Evolutionary conservation across 192 early-diverging fungal genomes (phyloP), one percentile per base, ranked within the genome.

Genomic region (Gryganskiella cystojenkinii): DNA sequence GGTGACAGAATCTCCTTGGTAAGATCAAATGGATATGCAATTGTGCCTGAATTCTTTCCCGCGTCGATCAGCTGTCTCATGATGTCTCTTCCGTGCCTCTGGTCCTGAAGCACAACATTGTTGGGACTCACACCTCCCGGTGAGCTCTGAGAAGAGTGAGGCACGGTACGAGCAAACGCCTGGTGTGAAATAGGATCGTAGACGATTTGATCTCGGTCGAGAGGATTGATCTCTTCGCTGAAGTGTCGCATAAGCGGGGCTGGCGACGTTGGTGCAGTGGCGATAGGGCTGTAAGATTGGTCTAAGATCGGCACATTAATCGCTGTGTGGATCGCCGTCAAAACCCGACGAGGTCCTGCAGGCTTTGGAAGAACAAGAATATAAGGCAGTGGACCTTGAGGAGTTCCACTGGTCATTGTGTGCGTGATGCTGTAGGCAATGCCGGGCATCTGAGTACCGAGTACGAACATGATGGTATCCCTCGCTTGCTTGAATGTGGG

Each of bases 291-390:
- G 50, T 85, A 85, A 17, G 82, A 70, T 6, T 84, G 84, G 49
- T 88, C 82, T 2, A 87, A 71, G 3, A 88, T 70, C 1, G 83
- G 81, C 31, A 81, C 82, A 59, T 85, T 80, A 44, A 83, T 82
- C 13, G 87, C 84, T 6, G 85, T 87, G 61, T 87, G 88, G 15
- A 90, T 69, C 2, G 87, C 87, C 1, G 84, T 85, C 46, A 90
- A 56, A 28, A 88, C 83, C 19, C 88, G 67, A 7, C 88, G 70
- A 13, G 89, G 89, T 13, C 89, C 89, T 30, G 85, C 87, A 4
- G 89, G 89, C 55, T 90, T 90, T 13, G 89, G 85, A 30, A 90
- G 75, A 8, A 90, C 86, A 15, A 90, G 60, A 11, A 89, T 79
- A 34, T 86, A 83, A 10, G 86, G 87, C 46, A 85, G 71, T 8